These are phyloP conservation scores for Arthroderma uncinatum DNA, from an alignment of 2,329 filamentous ascomycete genomes.

Conservation along the genomic window DNA sequence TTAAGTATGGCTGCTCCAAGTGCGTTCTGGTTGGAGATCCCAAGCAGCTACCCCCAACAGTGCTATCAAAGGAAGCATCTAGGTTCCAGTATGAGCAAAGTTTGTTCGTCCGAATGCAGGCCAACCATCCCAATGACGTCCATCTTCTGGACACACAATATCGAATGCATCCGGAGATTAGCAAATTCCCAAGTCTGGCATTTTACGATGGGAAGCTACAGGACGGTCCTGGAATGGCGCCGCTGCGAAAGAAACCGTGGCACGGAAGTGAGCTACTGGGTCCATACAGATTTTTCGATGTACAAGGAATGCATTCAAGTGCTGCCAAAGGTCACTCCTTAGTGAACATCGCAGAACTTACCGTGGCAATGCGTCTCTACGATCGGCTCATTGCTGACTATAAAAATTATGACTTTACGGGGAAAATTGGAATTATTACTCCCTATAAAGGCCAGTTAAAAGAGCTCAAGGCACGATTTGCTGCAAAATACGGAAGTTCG, in stretches of 20 bases:
- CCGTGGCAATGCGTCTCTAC: constrained; percentile 76
- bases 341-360: constrained; percentile 76
- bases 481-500: constrained; percentile 56
- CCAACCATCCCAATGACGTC: constrained; percentile 74
- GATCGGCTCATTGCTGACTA: constrained; percentile 67
- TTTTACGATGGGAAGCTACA: constrained; percentile 86
- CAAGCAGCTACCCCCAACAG: constrained; percentile 91
- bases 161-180: constrained; percentile 98
- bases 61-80: constrained; percentile 85
- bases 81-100: constrained; percentile 94
- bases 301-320: constrained; percentile 72
- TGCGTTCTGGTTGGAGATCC: constrained; percentile 96
- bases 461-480: constrained; percentile 67
- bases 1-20: constrained; percentile 95
- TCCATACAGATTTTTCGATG: constrained; percentile 95
- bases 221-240: constrained; percentile 74
- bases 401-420: constrained; percentile 54
- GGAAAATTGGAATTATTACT: constrained; percentile 93
- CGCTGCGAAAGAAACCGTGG: constrained; percentile 69
- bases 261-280: constrained; percentile 70
- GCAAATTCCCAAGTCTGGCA: constrained; percentile 72
- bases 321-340: constrained; percentile 79
- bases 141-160: constrained; percentile 97
- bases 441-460: constrained; percentile 90
- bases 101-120: constrained; percentile 96